Conservation (phyloP, 306 rosid species). For the Medicago arabica region DNA sequence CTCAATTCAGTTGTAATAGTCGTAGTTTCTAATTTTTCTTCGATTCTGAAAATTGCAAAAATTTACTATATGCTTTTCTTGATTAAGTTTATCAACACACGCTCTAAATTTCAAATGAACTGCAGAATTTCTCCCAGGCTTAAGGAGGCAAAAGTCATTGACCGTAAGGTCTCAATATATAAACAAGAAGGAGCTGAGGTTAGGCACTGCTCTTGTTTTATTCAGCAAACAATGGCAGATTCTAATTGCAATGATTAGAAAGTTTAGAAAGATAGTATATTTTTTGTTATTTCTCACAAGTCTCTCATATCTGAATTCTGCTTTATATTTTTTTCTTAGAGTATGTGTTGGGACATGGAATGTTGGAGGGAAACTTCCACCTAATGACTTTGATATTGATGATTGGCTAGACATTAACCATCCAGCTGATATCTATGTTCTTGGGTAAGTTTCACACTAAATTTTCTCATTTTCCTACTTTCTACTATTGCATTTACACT, state of each 20-base stretch:
- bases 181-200: slow-evolving; percentile 82
- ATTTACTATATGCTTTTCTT: neutral
- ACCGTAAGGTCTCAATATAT: slow-evolving; percentile 81
- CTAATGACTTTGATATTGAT: slow-evolving; percentile 85
- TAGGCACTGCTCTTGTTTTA: slow-evolving; percentile 23
- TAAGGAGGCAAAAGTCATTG: slow-evolving; percentile 86
- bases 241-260: slow-evolving; percentile 24
- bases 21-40: neutral
- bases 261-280: slow-evolving; percentile 20
- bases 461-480: neutral
- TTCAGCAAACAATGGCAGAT: slow-evolving; percentile 16
- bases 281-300: slow-evolving; percentile 37
- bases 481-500: slow-evolving; percentile 3
- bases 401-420: slow-evolving; percentile 71
- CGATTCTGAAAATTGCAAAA: neutral
- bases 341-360: slow-evolving; percentile 91
- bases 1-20: no score
- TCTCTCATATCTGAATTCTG: slow-evolving; percentile 38
- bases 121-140: slow-evolving; percentile 68
- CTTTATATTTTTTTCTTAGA: slow-evolving; percentile 50
- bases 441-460: slow-evolving; percentile 65
- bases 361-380: slow-evolving; percentile 83
- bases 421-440: slow-evolving; percentile 90
- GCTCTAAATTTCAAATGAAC: slow-evolving; percentile 34
- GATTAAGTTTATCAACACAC: slow-evolving; percentile 3